Conservation (phyloP, 2,329 filamentous ascomycete genomes). For the Trichoderma cornu-damae region DNA sequence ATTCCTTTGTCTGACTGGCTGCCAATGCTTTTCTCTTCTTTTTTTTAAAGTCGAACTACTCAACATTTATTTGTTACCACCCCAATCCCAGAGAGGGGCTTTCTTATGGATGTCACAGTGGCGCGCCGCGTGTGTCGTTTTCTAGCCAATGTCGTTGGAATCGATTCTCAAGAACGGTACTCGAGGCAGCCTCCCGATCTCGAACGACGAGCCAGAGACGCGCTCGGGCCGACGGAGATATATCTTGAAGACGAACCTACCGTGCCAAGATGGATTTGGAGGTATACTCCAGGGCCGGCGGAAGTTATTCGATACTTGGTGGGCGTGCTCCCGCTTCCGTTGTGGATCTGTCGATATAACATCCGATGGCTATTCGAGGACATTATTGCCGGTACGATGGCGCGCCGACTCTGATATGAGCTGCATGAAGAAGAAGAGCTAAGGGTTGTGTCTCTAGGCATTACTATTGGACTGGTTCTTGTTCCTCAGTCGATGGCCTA, state of each 20-base stretch:
- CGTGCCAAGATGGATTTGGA: conserved; percentile 54
- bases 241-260: conserved; percentile 63
- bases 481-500: conserved; percentile 80
- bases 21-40: not conserved
- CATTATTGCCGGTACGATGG: conserved; percentile 58
- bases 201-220: conserved; percentile 24
- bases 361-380: conserved; percentile 68
- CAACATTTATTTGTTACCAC: not conserved
- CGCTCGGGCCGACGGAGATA: conserved; percentile 27
- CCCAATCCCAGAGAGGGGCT: not conserved
- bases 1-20: not conserved
- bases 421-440: not conserved
- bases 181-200: conserved; percentile 26
- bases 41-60: not conserved
- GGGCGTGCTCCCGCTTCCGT: conserved; percentile 57
- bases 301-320: conserved; percentile 48
- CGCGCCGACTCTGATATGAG: not conserved
- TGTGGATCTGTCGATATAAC: conserved; percentile 69
- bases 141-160: conserved; percentile 30
- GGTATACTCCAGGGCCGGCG: conserved; percentile 46
- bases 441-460: conserved; percentile 22
- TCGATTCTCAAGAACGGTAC: conserved; percentile 30
- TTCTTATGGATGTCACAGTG: not conserved
- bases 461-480: conserved; percentile 61
- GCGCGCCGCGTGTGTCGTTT: conserved; percentile 16